Percentiles rank a stretch among this genome's conserved stretches.
Evolutionary conservation across 1,284 basidiomycete genomes (phyloP).

Genomic region (Leucoagaricus sp.): DNA sequence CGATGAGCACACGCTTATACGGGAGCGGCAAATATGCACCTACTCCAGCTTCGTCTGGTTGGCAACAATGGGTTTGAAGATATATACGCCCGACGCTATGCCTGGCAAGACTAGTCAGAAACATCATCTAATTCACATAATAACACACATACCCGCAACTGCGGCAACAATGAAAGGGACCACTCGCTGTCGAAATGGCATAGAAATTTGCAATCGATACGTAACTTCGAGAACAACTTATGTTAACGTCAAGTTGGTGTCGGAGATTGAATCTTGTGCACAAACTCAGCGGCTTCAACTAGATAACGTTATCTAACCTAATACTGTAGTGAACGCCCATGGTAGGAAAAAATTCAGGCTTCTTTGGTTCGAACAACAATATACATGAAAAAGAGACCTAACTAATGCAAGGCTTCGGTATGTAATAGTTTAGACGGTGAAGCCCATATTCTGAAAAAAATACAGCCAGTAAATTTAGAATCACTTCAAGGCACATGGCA

Average conservation of each 20-base stretch:
- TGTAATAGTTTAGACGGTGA: not conserved
- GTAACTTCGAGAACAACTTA: not conserved
- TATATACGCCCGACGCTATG: constrained; percentile 62
- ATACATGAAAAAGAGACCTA: too few relatives aligned
- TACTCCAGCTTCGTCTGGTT: constrained; percentile 19
- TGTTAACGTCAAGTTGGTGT: not conserved
- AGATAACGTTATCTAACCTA: not conserved
- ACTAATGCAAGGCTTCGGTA: not conserved
- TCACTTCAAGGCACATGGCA: not conserved
- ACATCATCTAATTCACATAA: too few relatives aligned
- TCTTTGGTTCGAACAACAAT: too few relatives aligned
- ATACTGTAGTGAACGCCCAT: not conserved
- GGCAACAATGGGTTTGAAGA: constrained; percentile 49
- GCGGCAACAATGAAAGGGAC: constrained; percentile 38
- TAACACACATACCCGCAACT: constrained; percentile 37
- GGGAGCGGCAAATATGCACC: not conserved
- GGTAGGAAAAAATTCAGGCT: not conserved
- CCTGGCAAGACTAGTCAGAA: constrained; percentile 37
- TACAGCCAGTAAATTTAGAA: not conserved
- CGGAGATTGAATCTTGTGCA: constrained; percentile 12
- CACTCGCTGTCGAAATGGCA: constrained; percentile 24
- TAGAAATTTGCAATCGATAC: not conserved
- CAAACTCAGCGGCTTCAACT: constrained; percentile 5
- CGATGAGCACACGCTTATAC: not conserved
- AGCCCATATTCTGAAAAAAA: constrained; percentile 9